Conservation (phyloP, 768 basidiomycete genomes). For the Amanita brunnescens region DNA sequence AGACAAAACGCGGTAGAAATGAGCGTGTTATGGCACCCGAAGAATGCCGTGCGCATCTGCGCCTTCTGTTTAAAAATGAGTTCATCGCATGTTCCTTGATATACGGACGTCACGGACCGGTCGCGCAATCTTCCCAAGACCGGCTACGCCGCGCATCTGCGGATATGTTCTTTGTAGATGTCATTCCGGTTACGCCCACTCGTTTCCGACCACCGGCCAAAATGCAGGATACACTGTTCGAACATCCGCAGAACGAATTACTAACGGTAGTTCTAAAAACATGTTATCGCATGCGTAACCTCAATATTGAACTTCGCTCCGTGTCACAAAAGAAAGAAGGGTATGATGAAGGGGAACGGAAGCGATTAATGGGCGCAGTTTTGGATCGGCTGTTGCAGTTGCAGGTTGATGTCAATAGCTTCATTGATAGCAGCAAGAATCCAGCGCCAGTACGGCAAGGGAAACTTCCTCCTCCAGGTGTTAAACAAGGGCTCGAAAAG, state of each 20-base stretch:
- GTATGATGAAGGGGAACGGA: conserved; percentile 41
- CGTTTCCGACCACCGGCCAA: conserved; percentile 92
- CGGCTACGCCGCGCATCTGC: conserved; percentile 66
- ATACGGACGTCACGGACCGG: conserved; percentile 89
- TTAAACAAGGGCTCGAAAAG: conserved; percentile 97
- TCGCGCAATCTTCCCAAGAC: conserved; percentile 50
- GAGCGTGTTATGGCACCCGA: conserved; percentile 88
- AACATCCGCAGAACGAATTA: conserved; percentile 93
- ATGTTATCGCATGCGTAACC: conserved; percentile 69
- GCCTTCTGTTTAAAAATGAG: conserved; percentile 81
- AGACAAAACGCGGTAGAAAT: conserved; percentile 70
- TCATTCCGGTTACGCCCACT: conserved; percentile 84
- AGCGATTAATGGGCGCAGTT: conserved; percentile 54
- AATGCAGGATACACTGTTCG: conserved; percentile 88
- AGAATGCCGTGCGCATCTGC: conserved; percentile 91
- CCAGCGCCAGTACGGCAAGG: conserved; percentile 79
- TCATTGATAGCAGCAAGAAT: conserved; percentile 96
- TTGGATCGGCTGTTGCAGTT: conserved; percentile 82
- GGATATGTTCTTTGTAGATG: conserved; percentile 97
- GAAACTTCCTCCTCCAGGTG: conserved; percentile 83
- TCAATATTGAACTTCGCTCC: conserved; percentile 56
- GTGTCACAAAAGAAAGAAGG: conserved; percentile 51
- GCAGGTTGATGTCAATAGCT: conserved; percentile 92
- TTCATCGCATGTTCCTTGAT: conserved; percentile 74
- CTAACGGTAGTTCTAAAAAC: conserved; percentile 74